phyloP scores from a whole-genome alignment of 2,329 filamentous ascomycete genomes.

The Chrysoporthe deuterocubensis region DNA sequence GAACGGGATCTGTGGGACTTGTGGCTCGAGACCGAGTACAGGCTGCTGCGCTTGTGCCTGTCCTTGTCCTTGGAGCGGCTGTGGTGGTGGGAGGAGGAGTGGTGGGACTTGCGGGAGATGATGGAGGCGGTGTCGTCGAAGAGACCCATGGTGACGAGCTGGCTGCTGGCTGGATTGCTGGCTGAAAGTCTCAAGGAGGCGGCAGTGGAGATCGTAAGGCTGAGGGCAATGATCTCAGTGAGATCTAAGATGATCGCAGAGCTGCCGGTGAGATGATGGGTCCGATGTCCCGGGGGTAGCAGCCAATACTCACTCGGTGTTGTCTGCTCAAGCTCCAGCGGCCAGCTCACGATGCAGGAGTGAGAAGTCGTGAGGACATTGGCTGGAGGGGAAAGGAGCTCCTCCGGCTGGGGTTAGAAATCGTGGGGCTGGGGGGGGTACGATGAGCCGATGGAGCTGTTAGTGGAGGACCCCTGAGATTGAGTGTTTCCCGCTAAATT shows the following conservation, averaged over 20 bases:
- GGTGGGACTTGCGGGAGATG: constrained; percentile 34
- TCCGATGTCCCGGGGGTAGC: constrained; percentile 6
- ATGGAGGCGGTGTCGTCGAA: constrained; percentile 40
- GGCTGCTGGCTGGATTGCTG: too few relatives aligned
- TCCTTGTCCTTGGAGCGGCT: constrained; percentile 28
- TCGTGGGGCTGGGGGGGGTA: constrained; percentile 27
- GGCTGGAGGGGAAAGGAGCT: constrained; percentile 14
- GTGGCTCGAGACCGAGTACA: constrained; percentile 4
- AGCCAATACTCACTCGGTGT: background rate
- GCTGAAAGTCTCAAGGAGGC: too few relatives aligned
- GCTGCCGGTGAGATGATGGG: constrained; percentile 4
- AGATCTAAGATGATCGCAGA: background rate
- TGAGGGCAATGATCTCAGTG: background rate
- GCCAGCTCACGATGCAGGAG: constrained; percentile 21
- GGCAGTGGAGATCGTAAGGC: constrained; percentile 10
- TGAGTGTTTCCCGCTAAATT: constrained; percentile 2
- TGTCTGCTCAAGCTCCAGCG: constrained; percentile 12
- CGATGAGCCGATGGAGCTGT: constrained; percentile 7
- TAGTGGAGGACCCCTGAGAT: constrained; percentile 24
- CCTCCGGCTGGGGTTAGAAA: constrained; percentile 23
- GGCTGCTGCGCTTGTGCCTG: constrained; percentile 34
- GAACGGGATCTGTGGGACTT: constrained; percentile 40
- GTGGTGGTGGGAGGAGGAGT: constrained; percentile 31
- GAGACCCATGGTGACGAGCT: constrained; percentile 36
- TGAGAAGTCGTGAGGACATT: constrained; percentile 16